Evolutionary conservation across 192 early-diverging fungal genomes (phyloP), one percentile per base, ranked within the genome.

Genomic region (Backusella psychrophila): DNA sequence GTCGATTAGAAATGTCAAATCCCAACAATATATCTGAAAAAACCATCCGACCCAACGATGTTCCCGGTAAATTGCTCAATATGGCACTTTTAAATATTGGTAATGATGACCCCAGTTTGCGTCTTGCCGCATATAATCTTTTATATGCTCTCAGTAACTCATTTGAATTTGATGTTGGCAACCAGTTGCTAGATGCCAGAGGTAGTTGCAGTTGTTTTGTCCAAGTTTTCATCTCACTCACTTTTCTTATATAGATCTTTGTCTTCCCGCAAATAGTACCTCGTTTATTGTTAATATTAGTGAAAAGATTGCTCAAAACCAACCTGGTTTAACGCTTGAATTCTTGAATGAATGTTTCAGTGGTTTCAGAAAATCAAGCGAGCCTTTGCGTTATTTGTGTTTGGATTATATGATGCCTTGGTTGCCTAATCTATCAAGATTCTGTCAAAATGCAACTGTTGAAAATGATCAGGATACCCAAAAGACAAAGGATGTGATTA

Each of bases 361-460:
- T 75, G 93, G 94, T 9, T 95, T 98, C 73, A 88, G 88, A 53
- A 92, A 92, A 84, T 90, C 91, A 4, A 87, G 84, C 44, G 87
- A 87, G n/a, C 88, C 89, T 19, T 83, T 94, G 34, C 93, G 94
- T 75, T 90, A 93, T 68, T 87, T 91, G 71, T 93, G 93, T 38
- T 84, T 99, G 67, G 93, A 96, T 77, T 98, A 96, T 81, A 89
- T 98, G 81, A 89, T 90, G 36, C 96, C 96, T 0, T 99, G 97
- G 97, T 75, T 97, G 68, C 77, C 87, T 15, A 96, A 95, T 74
- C 76, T 99, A 53, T 89, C 90, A 1, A 83, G 88, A 74, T 93
- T 89, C 73, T 81, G 83, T 59, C 77, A 82, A 17, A 83, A 80
- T 46, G 78, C 80, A 49, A 67, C 52, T 23, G 81, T 81, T 9